These are phyloP conservation scores for Malassezia dermatis DNA, from an alignment of 1,284 basidiomycete species.

Conservation along the genomic window DNA sequence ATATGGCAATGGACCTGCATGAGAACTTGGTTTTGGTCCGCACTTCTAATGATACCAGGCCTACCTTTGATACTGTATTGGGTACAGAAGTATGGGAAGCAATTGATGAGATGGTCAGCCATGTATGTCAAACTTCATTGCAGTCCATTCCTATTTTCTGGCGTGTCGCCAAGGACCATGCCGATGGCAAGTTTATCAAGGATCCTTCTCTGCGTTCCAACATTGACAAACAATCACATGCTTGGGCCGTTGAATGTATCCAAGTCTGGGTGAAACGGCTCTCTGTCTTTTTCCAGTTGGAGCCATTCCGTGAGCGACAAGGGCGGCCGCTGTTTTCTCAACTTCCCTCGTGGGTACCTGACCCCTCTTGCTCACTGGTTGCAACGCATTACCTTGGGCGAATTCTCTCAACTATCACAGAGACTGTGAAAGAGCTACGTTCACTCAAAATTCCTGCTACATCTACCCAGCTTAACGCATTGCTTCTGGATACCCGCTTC, in stretches of 20 bases:
- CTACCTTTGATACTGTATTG: constrained; percentile 22
- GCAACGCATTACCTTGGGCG: constrained; percentile 70
- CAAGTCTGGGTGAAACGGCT: constrained; percentile 75
- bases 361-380: constrained; percentile 67
- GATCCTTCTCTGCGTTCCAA: background rate
- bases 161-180: constrained; percentile 78
- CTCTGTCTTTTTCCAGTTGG: constrained; percentile 80
- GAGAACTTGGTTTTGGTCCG: constrained; percentile 37
- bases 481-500: constrained; percentile 77
- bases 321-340: constrained; percentile 51
- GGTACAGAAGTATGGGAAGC: constrained; percentile 58
- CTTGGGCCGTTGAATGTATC: constrained; percentile 82
- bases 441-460: constrained; percentile 62
- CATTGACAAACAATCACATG: constrained; percentile 70
- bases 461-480: constrained; percentile 59
- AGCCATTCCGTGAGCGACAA: constrained; percentile 58
- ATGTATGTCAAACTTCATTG: constrained; percentile 52
- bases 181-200: constrained; percentile 54
- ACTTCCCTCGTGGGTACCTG: constrained; percentile 61
- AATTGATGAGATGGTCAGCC: constrained; percentile 57
- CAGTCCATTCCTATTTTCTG: constrained; percentile 77
- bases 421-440: constrained; percentile 70
- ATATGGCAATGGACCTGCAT: constrained; percentile 50
- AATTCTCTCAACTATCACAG: constrained; percentile 71
- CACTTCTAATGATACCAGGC: constrained; percentile 16